A percentile compares a stretch with the other conserved stretches of the same genome.
Conservation (phyloP, 73 alveolate species). For the Tetrahymena borealis region DNA sequence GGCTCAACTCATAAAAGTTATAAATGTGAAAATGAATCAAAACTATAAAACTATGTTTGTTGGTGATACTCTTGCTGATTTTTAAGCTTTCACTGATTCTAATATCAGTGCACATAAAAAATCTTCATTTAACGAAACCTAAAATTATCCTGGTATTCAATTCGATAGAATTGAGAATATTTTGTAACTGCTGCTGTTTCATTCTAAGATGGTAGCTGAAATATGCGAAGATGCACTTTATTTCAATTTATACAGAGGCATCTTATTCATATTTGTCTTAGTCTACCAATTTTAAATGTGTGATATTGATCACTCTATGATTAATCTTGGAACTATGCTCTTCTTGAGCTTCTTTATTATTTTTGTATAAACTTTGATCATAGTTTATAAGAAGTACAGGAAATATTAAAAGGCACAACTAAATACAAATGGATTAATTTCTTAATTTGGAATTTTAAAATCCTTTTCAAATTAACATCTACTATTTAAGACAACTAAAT, state of each 20-base stretch:
- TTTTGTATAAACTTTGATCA: neutral
- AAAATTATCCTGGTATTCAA: neutral
- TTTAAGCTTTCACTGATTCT: neutral
- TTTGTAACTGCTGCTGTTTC: neutral
- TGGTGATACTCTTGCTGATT: neutral
- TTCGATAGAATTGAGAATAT: neutral
- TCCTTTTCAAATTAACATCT: neutral
- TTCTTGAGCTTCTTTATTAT: neutral
- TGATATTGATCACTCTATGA: neutral
- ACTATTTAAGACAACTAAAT: neutral
- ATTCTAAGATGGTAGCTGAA: neutral
- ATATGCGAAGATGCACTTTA: neutral
- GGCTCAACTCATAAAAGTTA: neutral
- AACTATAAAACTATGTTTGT: neutral
- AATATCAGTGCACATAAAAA: neutral
- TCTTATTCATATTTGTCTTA: neutral
- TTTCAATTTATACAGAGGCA: neutral
- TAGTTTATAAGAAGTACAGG: neutral
- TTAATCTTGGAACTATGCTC: neutral
- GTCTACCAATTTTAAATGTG: neutral
- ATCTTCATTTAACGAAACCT: neutral
- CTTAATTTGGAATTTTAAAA: neutral
- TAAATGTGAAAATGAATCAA: neutral
- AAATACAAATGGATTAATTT: neutral
- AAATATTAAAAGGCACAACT: neutral